A percentile compares a stretch with the other conserved stretches of the same genome.
Conservation (phyloP, 805 yeast genomes). For the Candida ortonii region DNA sequence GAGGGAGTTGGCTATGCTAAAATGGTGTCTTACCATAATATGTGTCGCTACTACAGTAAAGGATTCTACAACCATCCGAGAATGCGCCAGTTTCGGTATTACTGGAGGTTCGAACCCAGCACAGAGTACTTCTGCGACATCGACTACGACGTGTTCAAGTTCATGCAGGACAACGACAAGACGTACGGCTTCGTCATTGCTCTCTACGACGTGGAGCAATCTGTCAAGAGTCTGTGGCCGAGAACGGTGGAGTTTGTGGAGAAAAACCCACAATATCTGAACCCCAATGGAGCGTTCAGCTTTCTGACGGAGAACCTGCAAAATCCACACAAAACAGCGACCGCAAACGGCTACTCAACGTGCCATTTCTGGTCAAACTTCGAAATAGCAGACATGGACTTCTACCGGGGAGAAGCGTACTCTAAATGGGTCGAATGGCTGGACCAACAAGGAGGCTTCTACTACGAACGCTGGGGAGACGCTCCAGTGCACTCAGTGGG, state of each 20-base stretch:
- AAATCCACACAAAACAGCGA: slow-evolving; percentile 42
- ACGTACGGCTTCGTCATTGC: slow-evolving; percentile 71
- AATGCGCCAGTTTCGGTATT: slow-evolving; percentile 59
- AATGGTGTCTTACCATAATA: slow-evolving; percentile 66
- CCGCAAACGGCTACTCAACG: slow-evolving; percentile 45
- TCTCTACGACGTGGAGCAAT: slow-evolving; percentile 66
- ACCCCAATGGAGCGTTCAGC: slow-evolving; percentile 51
- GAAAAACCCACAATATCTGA: slow-evolving; percentile 54
- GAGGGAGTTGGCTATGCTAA: slow-evolving; percentile 58
- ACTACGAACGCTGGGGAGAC: slow-evolving; percentile 92
- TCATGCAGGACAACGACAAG: slow-evolving; percentile 63
- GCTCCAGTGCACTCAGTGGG: slow-evolving; percentile 88
- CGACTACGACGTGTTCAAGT: slow-evolving; percentile 74
- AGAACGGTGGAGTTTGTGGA: slow-evolving; percentile 59
- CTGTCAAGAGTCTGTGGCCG: slow-evolving; percentile 66
- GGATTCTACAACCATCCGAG: slow-evolving; percentile 62
- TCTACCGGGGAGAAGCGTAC: slow-evolving; percentile 68
- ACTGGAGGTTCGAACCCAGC: slow-evolving; percentile 80
- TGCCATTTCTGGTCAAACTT: slow-evolving; percentile 93
- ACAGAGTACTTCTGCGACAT: slow-evolving; percentile 66
- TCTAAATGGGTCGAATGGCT: slow-evolving; percentile 58
- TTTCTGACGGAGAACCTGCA: slow-evolving; percentile 52
- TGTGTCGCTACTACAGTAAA: slow-evolving; percentile 79
- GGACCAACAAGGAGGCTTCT: slow-evolving; percentile 74
- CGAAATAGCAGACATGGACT: slow-evolving; percentile 83